Percentiles rank a stretch among this genome's conserved stretches.
Conservation (phyloP, 1,284 basidiomycete genomes). For the Paramarasmius palmivorus region DNA sequence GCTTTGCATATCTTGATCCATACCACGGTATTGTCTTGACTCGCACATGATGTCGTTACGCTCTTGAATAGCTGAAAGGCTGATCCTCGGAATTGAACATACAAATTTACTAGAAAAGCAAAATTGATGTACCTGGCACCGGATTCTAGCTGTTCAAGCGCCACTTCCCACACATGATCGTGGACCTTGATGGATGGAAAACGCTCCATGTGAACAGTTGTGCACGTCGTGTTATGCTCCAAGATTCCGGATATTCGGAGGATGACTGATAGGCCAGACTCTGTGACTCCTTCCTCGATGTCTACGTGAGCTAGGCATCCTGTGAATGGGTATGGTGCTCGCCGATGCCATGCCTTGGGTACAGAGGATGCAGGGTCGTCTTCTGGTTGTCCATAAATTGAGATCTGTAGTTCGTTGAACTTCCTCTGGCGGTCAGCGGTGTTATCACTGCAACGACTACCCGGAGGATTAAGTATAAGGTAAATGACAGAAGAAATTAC, state of each 20-base stretch:
- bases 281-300: conserved; percentile 19
- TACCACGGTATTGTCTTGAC: not conserved
- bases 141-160: conserved; percentile 25
- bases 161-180: conserved; percentile 28
- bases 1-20: not conserved
- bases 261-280: conserved; percentile 9
- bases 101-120: not conserved
- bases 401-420: too few relatives aligned
- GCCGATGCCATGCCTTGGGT: not conserved
- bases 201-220: conserved; percentile 16
- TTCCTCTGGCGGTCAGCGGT: too few relatives aligned
- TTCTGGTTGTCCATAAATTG: too few relatives aligned
- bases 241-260: conserved; percentile 22
- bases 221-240: conserved; percentile 26
- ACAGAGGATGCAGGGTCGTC: too few relatives aligned
- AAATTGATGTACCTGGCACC: conserved; percentile 20
- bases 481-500: too few relatives aligned
- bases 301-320: conserved; percentile 35
- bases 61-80: conserved; percentile 4
- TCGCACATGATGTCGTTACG: not conserved
- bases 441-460: too few relatives aligned
- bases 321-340: conserved; percentile 25
- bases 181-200: conserved; percentile 30
- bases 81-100: too few relatives aligned
- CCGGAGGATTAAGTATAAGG: too few relatives aligned